Base-by-base conservation (phyloP, 352 stramenopile species). In the Globisporangium radiosum region DNA sequence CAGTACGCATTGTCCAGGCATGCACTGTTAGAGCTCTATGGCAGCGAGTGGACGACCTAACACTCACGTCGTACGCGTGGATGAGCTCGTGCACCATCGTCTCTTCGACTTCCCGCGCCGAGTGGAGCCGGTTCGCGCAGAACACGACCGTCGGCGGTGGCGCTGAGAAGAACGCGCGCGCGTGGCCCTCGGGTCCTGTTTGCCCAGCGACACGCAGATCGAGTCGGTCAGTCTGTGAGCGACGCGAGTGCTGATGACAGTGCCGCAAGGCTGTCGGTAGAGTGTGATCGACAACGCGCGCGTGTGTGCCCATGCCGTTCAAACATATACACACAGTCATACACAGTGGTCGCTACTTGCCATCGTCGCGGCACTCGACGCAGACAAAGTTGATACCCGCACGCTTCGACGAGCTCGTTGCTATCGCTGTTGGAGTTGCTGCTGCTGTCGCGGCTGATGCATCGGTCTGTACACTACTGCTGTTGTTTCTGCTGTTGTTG, bases 61-160 rank as follows among this genome's bases (percentile, higher is more conserved):
- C 17, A 70, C 76, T 39, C 66, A 93, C 84, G 47, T 93, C 84
- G 61, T 92, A 93, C 40, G 84, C 81, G 64, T 93, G 84, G 56
- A 93, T 88, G 59, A 93, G 80, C 57, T 93, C 84, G 58, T 93
- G 84, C 37, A 93, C 81, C 69, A 93, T 85, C 4, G 83, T 88
- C 56, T 93, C 84, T 59, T 91, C 77, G 36, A 93, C 81, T 59
- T 93, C 84, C 4, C 72, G 71, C 2, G 66, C 59, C 33, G 84
- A 92, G 58, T 88, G 75, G 45, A 93, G 63, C 9, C 84, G 76
- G 53, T 93, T 93, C 43, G 84, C 84, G 52, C 84, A 93, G 50
- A 93, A 89, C 45, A 93, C 84, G 54, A 93, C 72, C 4, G 84
- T 90, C 57, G 83, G 81, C 8, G 84, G 84, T 5, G 84, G 84